Evolutionary conservation across 257 asterid species (phyloP).

Genomic region (Rubia yunnanensis): DNA sequence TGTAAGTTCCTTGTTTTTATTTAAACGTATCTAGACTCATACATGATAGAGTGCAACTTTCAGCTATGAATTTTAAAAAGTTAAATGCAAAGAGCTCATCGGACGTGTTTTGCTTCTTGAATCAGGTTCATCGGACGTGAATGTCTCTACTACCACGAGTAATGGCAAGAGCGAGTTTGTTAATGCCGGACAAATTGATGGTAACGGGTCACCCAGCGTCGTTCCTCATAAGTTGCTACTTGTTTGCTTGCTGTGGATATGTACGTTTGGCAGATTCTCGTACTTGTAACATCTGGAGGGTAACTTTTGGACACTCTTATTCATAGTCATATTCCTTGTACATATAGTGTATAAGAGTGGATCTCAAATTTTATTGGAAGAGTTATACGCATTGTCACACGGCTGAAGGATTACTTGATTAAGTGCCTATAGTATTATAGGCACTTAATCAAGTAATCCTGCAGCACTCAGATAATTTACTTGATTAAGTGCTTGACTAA

Average conservation of each 20-base stretch:
- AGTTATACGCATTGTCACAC: not conserved
- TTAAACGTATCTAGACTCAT: not conserved
- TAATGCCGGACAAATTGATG: slow-evolving; percentile 48
- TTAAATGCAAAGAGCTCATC: not conserved
- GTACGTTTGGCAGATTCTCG: slow-evolving; percentile 28
- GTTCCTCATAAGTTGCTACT: slow-evolving; percentile 22
- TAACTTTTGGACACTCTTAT: not conserved
- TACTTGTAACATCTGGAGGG: slow-evolving; percentile 30
- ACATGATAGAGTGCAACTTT: not conserved
- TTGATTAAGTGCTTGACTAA: no score
- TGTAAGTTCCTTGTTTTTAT: slow-evolving; percentile 45
- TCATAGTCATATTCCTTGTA: not conserved
- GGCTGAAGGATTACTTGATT: no score
- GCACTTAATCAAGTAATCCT: no score
- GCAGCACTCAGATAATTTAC: no score
- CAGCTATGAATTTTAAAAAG: not conserved
- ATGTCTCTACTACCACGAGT: slow-evolving; percentile 53
- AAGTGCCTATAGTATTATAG: no score
- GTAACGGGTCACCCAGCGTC: slow-evolving; percentile 17
- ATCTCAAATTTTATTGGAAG: not conserved
- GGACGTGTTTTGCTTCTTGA: not conserved
- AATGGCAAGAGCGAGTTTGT: slow-evolving; percentile 67
- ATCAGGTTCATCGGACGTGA: slow-evolving; percentile 61
- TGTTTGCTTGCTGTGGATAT: slow-evolving; percentile 35
- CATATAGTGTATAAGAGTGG: not conserved